Base-by-base conservation (phyloP, 2,329 filamentous ascomycete species). In the Fusarium mexicanum region DNA sequence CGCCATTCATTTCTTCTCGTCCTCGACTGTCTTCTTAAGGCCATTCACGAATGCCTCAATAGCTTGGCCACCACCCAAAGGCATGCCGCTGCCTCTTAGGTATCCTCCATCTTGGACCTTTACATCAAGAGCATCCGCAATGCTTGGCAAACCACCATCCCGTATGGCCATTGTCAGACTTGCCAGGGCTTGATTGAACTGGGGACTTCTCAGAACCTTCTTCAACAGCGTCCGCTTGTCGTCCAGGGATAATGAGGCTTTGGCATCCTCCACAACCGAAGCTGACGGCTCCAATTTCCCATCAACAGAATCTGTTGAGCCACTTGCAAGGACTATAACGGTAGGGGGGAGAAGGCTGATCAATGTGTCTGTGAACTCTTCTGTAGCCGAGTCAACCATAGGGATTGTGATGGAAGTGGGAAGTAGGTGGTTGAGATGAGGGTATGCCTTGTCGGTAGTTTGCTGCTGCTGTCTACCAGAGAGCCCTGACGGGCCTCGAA, bases 1-100 rank as follows among this genome's bases (percentile, higher is more conserved):
- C 20, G 14, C 17, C 6, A 26, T 8, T 69, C 46, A 76, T 59
- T 73, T 79, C 75, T 82, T 77, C 78, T 87, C 83, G 66, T 92
- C 89, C 83, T 93, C 88, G 2, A 95, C 92, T 11, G 90, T 91
- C 84, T 90, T 92, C 87, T 93, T 96, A 54, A 98, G 91, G 7
- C 96, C 96, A 64, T 97, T 90, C 29, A 99, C 88, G 83, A 99
- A 99, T 8, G 93, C 94, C 84, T 97, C 92, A 4, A 99, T 91
- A 18, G 96, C 96, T 77, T 96, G 92, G 11, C 93, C 94, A 60
- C 95, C 95, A 48, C 95, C 96, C 51, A 98, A 83, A 5, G 96
- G 95, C 85, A 98, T 91, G 58, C 90, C 92, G 11, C 94, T 92
- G 63, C 93, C 91, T 71, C 88, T 88, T 79, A 97, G 88, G 73